Evolutionary conservation across 495 filamentous ascomycete species (phyloP).

Genomic region (Penicillium canescens): DNA sequence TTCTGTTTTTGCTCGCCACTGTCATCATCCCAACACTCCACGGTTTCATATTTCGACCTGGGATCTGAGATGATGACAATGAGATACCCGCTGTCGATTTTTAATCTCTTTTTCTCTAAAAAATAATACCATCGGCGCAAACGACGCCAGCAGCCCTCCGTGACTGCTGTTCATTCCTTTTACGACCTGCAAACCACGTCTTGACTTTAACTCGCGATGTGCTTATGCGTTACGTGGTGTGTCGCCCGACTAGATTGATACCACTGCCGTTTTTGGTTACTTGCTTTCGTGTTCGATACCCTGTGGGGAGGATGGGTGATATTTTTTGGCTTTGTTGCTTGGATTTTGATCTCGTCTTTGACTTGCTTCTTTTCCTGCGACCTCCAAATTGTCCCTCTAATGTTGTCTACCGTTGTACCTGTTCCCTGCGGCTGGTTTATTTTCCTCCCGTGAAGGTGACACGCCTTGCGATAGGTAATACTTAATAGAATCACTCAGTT

Average conservation of each 20-base stretch:
- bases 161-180: conserved; percentile 36
- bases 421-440: conserved; percentile 18
- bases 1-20: conserved; percentile 31
- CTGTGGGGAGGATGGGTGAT: conserved; percentile 36
- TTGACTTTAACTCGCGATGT: conserved; percentile 32
- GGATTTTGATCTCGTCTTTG: conserved; percentile 6
- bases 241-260: conserved; percentile 54
- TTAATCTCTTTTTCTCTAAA: conserved; percentile 15
- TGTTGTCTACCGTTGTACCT: conserved; percentile 28
- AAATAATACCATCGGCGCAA: conserved; percentile 18
- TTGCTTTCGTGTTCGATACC: conserved; percentile 39
- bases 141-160: conserved; percentile 13
- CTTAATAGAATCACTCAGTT: conserved; percentile 35
- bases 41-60: background rate
- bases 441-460: conserved; percentile 19
- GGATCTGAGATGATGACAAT: conserved; percentile 22
- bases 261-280: conserved; percentile 40
- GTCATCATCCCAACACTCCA: conserved; percentile 8
- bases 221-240: conserved; percentile 40
- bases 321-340: conserved; percentile 4
- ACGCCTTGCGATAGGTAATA: conserved; percentile 34
- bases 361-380: conserved; percentile 16
- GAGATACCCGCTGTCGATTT: conserved; percentile 42
- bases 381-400: conserved; percentile 15
- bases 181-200: conserved; percentile 41